These are phyloP conservation scores for Microbotryomycetes sp. DNA, from an alignment of 1,284 basidiomycete species.

Conservation along the genomic window DNA sequence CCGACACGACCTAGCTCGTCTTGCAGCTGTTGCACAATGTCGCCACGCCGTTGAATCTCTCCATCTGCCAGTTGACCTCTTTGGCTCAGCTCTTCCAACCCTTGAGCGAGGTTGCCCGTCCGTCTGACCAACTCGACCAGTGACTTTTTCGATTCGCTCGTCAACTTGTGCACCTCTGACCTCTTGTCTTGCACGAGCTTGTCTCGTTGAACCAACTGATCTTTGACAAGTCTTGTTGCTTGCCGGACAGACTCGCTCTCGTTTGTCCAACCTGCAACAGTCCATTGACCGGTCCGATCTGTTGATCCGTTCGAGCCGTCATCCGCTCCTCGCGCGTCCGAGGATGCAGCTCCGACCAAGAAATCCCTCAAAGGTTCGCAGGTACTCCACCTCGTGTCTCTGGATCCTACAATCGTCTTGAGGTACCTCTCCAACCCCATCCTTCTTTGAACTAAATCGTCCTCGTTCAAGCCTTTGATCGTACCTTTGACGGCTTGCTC, in stretches of 20 bases:
- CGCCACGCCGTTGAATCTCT: slow-evolving; percentile 61
- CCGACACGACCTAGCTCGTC: slow-evolving; percentile 58
- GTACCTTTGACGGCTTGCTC: slow-evolving; percentile 16
- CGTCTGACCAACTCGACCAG: slow-evolving; percentile 65
- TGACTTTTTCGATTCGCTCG: slow-evolving; percentile 73
- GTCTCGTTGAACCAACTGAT: slow-evolving; percentile 73
- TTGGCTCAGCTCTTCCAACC: slow-evolving; percentile 23
- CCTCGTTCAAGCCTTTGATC: slow-evolving; percentile 40
- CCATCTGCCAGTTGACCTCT: slow-evolving; percentile 29
- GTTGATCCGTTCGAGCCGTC: slow-evolving; percentile 31
- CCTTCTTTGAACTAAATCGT: slow-evolving; percentile 59
- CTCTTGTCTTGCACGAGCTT: slow-evolving; percentile 66
- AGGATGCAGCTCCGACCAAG: slow-evolving; percentile 59
- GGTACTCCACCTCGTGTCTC: slow-evolving; percentile 75
- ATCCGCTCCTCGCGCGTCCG: slow-evolving; percentile 40
- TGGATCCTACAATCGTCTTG: slow-evolving; percentile 69
- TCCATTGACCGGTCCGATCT: slow-evolving; percentile 32
- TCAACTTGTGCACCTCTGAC: slow-evolving; percentile 63
- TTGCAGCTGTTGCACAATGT: slow-evolving; percentile 71
- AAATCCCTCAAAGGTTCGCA: slow-evolving; percentile 75
- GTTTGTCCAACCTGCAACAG: slow-evolving; percentile 48
- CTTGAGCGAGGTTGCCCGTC: slow-evolving; percentile 41
- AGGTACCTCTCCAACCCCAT: slow-evolving; percentile 74
- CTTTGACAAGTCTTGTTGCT: slow-evolving; percentile 66
- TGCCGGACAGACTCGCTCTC: slow-evolving; percentile 71